phyloP scores from a whole-genome alignment of 2,329 filamentous ascomycete genomes.

The Aspergillus persii region DNA sequence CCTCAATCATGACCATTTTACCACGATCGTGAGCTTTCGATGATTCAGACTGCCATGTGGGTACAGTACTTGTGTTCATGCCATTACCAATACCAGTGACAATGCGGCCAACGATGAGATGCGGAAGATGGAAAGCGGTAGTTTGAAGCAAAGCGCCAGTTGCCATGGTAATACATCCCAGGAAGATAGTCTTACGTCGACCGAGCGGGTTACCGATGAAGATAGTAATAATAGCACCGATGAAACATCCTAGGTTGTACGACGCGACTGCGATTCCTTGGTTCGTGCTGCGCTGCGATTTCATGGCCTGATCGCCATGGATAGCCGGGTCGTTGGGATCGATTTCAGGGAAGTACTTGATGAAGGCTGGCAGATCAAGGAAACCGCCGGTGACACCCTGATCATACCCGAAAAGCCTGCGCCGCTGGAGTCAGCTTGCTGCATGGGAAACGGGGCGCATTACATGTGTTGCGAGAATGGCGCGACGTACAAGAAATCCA shows the following conservation, averaged over 20 bases:
- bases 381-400: constrained; percentile 45
- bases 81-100: constrained; percentile 53
- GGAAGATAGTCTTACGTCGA: constrained; percentile 50
- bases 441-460: neutral
- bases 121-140: constrained; percentile 46
- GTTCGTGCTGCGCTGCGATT: constrained; percentile 21
- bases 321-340: constrained; percentile 14
- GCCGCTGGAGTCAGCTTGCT: neutral
- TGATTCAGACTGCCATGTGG: constrained; percentile 53
- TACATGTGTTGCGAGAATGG: neutral
- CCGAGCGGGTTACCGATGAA: constrained; percentile 53
- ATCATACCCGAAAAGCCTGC: constrained; percentile 37
- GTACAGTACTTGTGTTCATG: constrained; percentile 53
- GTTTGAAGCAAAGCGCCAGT: constrained; percentile 51
- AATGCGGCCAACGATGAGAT: constrained; percentile 54
- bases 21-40: constrained; percentile 51
- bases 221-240: constrained; percentile 48
- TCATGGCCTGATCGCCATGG: neutral
- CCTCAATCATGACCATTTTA: constrained; percentile 54
- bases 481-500: constrained; percentile 35
- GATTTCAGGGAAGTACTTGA: constrained; percentile 38
- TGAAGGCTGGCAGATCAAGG: constrained; percentile 40
- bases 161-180: constrained; percentile 50
- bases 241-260: constrained; percentile 50
- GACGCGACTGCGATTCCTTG: constrained; percentile 40